These are phyloP conservation scores for Rubia balearica DNA, from an alignment of 305 asterid species.

Conservation along the genomic window DNA sequence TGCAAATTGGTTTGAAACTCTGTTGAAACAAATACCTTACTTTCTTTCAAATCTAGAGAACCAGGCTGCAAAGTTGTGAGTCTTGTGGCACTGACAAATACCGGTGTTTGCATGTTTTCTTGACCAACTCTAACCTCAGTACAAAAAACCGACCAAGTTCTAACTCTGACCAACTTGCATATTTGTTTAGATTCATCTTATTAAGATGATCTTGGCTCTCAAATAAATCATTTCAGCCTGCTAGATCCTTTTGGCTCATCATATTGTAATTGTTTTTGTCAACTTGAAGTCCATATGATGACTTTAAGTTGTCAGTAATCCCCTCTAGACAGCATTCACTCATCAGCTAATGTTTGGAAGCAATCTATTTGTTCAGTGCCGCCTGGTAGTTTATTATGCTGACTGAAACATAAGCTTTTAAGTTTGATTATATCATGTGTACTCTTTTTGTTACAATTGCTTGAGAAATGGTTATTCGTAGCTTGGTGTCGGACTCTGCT, in stretches of 20 bases:
- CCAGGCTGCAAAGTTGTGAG: neutral
- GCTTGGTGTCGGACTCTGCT: slow-evolving; percentile 46
- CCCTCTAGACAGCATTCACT: neutral
- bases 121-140: neutral
- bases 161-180: neutral
- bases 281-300: neutral
- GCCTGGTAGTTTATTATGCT: neutral
- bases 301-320: neutral
- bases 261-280: neutral
- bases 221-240: neutral
- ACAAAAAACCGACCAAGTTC: neutral
- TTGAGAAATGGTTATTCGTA: slow-evolving; percentile 26
- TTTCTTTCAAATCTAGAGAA: neutral
- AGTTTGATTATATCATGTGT: slow-evolving; percentile 8
- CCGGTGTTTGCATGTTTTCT: neutral
- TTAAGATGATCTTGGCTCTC: neutral
- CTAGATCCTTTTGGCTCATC: neutral
- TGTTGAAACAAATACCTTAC: too few relatives aligned
- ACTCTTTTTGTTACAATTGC: slow-evolving; percentile 13
- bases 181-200: neutral
- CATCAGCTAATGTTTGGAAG: neutral
- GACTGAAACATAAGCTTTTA: neutral
- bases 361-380: neutral
- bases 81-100: neutral
- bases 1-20: too few relatives aligned